A percentile compares a stretch with the other conserved stretches of the same genome.
Evolutionary conservation across 192 early-diverging fungal genomes (phyloP).

Genomic region (Coemansia sp.): DNA sequence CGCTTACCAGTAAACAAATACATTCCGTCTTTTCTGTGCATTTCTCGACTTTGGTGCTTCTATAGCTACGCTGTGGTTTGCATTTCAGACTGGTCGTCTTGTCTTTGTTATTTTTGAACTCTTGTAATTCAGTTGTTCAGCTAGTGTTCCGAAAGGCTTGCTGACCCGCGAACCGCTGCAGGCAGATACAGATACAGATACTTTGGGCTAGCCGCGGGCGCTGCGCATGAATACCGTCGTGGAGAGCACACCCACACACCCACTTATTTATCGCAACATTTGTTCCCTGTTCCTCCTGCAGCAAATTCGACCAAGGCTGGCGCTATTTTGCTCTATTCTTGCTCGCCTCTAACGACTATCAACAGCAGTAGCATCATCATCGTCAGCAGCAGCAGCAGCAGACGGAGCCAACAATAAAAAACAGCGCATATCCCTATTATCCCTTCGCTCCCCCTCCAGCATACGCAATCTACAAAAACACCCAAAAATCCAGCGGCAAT

Average conservation of each 20-base stretch:
- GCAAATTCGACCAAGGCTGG: neutral
- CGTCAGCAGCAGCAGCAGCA: neutral
- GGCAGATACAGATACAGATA: neutral
- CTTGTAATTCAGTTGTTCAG: too few species aligned
- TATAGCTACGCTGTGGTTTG: neutral
- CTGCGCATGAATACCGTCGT: neutral
- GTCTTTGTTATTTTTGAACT: too few species aligned
- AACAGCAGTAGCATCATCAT: too few species aligned
- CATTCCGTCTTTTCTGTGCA: neutral
- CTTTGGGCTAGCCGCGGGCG: neutral
- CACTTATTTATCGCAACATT: too few species aligned
- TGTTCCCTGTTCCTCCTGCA: too few species aligned
- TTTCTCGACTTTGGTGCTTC: neutral
- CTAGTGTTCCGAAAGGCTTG: too few species aligned
- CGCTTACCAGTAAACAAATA: neutral
- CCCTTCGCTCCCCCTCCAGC: neutral
- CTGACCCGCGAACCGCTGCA: too few species aligned
- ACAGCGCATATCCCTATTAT: neutral
- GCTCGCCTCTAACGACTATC: too few species aligned
- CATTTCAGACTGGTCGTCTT: neutral
- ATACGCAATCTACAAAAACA: neutral
- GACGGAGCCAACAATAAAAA: neutral
- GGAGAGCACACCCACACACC: too few species aligned
- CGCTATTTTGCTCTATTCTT: too few species aligned
- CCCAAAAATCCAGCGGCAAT: constrained; percentile 4